Percentiles rank a stretch among this genome's conserved stretches.
These are phyloP conservation scores for Xylariaceae sp. DNA, from an alignment of 2,329 filamentous ascomycete genomes.

Conservation along the genomic window DNA sequence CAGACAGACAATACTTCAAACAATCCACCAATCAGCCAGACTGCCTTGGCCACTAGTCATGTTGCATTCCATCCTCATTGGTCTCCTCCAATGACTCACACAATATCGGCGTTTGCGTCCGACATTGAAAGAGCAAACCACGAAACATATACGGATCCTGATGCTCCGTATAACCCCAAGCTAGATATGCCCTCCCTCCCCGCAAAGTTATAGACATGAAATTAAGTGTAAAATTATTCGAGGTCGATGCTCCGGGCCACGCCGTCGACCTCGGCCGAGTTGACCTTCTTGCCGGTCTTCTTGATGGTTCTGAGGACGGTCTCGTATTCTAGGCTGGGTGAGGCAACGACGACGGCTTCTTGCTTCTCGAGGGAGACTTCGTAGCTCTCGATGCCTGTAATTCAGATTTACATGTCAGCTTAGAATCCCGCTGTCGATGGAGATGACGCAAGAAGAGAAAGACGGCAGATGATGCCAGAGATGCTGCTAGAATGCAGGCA, in stretches of 20 bases:
- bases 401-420: not conserved
- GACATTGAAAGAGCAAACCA: not conserved
- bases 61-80: not conserved
- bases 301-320: conserved; percentile 81
- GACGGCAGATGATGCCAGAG: too few relatives aligned
- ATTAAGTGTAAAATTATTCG: conserved; percentile 22
- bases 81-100: not conserved
- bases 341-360: conserved; percentile 70
- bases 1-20: not conserved
- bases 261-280: conserved; percentile 67
- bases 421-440: not conserved
- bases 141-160: not conserved
- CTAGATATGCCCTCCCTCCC: not conserved
- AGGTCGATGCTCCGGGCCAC: conserved; percentile 48
- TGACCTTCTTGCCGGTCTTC: conserved; percentile 94
- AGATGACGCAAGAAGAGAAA: not conserved
- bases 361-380: conserved; percentile 84
- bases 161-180: not conserved
- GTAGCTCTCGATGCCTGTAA: conserved; percentile 75
- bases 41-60: not conserved
- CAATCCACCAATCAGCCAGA: not conserved
- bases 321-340: conserved; percentile 65
- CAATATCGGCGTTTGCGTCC: not conserved
- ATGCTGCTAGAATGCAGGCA: not conserved
- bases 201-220: not conserved